Evolutionary conservation across 108 stramenopile species (phyloP), one percentile per base, ranked within the genome.

Genomic region (Stephanodiscus triporus): DNA sequence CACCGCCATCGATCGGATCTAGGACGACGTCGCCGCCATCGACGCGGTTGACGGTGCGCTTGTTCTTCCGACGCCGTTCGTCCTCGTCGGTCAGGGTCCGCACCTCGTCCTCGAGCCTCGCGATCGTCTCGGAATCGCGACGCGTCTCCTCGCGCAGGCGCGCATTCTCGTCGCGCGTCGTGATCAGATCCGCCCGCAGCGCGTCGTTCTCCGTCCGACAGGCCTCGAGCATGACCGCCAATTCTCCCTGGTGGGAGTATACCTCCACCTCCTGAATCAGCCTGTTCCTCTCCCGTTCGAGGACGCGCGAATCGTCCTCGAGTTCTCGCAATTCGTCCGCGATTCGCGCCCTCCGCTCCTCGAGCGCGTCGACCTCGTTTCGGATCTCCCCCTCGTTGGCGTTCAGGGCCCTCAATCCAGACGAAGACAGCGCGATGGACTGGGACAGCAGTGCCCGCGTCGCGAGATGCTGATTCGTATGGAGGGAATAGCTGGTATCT

Each of bases 261-360:
- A 69, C 43, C 53, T 77, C 60, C 34, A 77, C 63, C 34, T 77
- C 68, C 30, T 68, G n/a, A 11, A 76, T 68, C 30, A 76, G 56
- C 9, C n/a, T 47, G 4, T 57, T 63, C 23, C 75, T 66, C 63
- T 76, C 75, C 56, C 47, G 27, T 9, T 40, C 49, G 22, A 76
- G n/a, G 4, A 50, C 26, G 32, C 20, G 17, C 1, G 63, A 43
- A 43, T 76, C 67, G 1, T 63, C 29, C 45, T 59, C 43, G 23
- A 76, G 17, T 29, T 43, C 27, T 13, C 54, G n/a, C 34, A 68
- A 63, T 43, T 68, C 75, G 30, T 51, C 14, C 24, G 53, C n/a
- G 11, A 68, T 76, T 66, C 64, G 63, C 16, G 50, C 29, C 23
- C 16, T 13, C 2, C 58, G 37, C 7, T 65, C 49, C 17, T 27